phyloP scores from a whole-genome alignment of 306 rosid genomes.

The Carpinus fangiana region DNA sequence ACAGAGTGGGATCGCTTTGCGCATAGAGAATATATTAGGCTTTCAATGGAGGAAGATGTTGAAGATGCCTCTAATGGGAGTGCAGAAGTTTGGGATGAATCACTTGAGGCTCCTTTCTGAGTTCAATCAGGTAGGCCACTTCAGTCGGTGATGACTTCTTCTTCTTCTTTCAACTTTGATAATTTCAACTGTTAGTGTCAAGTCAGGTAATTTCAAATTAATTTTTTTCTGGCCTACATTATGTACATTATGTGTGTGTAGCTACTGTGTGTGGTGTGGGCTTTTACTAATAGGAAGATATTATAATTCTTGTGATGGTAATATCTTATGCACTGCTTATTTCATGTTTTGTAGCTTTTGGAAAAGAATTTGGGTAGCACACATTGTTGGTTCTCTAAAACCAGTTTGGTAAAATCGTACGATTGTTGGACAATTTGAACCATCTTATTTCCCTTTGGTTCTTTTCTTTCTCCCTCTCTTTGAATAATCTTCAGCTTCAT shows the following conservation, averaged over 20 bases:
- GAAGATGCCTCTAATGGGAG: constrained; percentile 99
- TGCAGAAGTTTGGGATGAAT: constrained; percentile 99
- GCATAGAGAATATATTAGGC: constrained; percentile 98
- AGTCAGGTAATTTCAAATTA: not conserved
- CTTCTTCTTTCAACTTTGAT: not conserved
- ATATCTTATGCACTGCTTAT: not conserved
- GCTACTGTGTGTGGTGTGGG: not conserved
- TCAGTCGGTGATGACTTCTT: constrained; percentile 14
- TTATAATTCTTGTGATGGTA: not conserved
- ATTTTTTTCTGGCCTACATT: not conserved
- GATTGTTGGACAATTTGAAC: not conserved
- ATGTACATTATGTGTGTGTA: not conserved
- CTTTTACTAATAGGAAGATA: not conserved
- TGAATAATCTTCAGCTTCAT: not conserved
- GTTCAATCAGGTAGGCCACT: constrained; percentile 48
- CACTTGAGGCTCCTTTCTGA: constrained; percentile 96
- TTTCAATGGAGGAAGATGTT: constrained; percentile 99
- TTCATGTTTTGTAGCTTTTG: not conserved
- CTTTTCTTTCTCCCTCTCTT: not conserved
- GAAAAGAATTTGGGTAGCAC: not conserved
- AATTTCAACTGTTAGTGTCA: not conserved
- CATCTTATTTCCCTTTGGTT: not conserved
- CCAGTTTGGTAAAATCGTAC: not conserved
- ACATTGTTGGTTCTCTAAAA: not conserved
- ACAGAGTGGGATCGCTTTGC: constrained; percentile 99